Evolutionary conservation across 2,329 filamentous ascomycete genomes (phyloP).

Genomic region (Parastagonospora avenae): DNA sequence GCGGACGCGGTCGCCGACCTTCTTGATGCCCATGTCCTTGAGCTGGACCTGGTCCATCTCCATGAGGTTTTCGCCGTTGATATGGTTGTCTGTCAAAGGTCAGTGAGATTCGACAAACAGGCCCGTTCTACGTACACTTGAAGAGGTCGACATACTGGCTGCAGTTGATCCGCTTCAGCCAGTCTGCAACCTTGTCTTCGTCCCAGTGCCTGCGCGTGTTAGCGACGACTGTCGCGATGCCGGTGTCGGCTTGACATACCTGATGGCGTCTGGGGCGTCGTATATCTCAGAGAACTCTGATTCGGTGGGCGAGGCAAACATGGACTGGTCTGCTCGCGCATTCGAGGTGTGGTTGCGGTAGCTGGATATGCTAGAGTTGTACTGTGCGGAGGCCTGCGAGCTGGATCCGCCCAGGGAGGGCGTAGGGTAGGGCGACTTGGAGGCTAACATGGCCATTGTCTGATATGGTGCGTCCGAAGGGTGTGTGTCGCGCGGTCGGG

Average conservation of each 20-base stretch:
- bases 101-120: conserved; percentile 9
- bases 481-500: conserved; percentile 1
- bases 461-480: conserved; percentile 1
- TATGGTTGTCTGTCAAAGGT: conserved; percentile 73
- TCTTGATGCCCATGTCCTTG: conserved; percentile 98
- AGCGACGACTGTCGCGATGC: conserved; percentile 9
- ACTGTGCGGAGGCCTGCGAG: conserved; percentile 41
- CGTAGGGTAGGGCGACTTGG: conserved; percentile 72
- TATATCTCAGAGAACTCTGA: conserved; percentile 85
- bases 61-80: conserved; percentile 94
- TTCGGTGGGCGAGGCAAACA: conserved; percentile 82
- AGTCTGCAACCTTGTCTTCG: conserved; percentile 89
- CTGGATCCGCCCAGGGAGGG: conserved; percentile 50
- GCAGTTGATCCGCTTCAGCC: conserved; percentile 88
- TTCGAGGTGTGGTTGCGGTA: conserved; percentile 44
- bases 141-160: conserved; percentile 92
- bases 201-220: conserved; percentile 68
- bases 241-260: conserved; percentile 31
- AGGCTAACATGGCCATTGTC: conserved; percentile 77
- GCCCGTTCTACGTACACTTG: conserved; percentile 56
- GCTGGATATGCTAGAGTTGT: conserved; percentile 38
- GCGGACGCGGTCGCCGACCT: conserved; percentile 93
- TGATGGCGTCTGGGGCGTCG: conserved; percentile 69
- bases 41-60: conserved; percentile 97
- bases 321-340: conserved; percentile 52